Evolutionary conservation across 2,329 filamentous ascomycete species (phyloP).

Genomic region (Hypoxylon sp.): DNA sequence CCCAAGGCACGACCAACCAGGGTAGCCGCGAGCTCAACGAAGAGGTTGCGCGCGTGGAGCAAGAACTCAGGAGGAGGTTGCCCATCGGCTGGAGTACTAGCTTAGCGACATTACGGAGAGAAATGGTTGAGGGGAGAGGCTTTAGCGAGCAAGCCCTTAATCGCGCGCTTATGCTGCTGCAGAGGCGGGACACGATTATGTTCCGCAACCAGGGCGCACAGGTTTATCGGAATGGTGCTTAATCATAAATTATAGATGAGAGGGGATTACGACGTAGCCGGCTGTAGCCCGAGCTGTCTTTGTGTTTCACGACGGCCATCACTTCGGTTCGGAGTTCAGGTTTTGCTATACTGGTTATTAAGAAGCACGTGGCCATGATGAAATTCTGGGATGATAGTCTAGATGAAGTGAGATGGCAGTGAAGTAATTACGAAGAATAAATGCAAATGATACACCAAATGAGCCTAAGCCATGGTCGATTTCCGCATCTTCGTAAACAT

Average conservation of each 20-base stretch:
- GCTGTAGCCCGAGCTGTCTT: slow-evolving; percentile 7
- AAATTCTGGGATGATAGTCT: slow-evolving; percentile 24
- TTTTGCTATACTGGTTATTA: slow-evolving; percentile 22
- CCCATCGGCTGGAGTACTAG: slow-evolving; percentile 97
- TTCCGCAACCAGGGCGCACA: slow-evolving; percentile 82
- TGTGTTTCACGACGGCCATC: slow-evolving; percentile 21
- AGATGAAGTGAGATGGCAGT: slow-evolving; percentile 20
- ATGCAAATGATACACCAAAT: not conserved
- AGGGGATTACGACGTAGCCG: not conserved
- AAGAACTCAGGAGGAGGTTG: slow-evolving; percentile 86
- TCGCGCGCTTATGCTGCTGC: slow-evolving; percentile 86
- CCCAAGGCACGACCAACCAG: slow-evolving; percentile 77
- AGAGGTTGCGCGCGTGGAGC: slow-evolving; percentile 87
- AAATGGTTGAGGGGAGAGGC: slow-evolving; percentile 92
- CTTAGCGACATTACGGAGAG: slow-evolving; percentile 84
- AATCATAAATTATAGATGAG: not conserved
- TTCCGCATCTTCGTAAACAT: not conserved
- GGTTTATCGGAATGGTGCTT: slow-evolving; percentile 81
- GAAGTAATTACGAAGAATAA: slow-evolving; percentile 30
- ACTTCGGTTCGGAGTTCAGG: slow-evolving; percentile 42
- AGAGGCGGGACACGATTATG: slow-evolving; percentile 88
- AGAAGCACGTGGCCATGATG: slow-evolving; percentile 27
- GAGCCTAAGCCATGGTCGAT: not conserved
- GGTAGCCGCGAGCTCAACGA: slow-evolving; percentile 92
- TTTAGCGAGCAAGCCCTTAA: slow-evolving; percentile 91